phyloP scores from a whole-genome alignment of 2,329 filamentous ascomycete genomes.

The Colletotrichum siamense region DNA sequence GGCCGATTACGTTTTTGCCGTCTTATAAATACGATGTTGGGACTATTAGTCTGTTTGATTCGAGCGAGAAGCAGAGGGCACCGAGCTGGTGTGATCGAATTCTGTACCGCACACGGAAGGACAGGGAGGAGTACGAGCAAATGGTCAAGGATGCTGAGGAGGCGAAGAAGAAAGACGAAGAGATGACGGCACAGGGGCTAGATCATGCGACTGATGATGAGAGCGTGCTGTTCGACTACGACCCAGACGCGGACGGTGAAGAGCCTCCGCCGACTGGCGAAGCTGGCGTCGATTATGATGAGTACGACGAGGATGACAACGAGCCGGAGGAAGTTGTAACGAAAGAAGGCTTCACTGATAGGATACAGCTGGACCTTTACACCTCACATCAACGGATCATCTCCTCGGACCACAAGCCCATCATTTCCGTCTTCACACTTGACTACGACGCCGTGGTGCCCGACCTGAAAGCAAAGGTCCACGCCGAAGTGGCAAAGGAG shows the following conservation, averaged over 20 bases:
- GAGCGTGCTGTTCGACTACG: slow-evolving; percentile 86
- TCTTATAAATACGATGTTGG: slow-evolving; percentile 98
- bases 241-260: slow-evolving; percentile 77
- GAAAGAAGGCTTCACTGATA: slow-evolving; percentile 62
- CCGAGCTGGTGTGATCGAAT: slow-evolving; percentile 98
- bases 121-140: slow-evolving; percentile 70
- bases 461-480: slow-evolving; percentile 81
- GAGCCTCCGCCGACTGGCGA: slow-evolving; percentile 38
- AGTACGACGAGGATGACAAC: slow-evolving; percentile 55
- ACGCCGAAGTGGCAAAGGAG: slow-evolving; percentile 86
- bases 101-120: slow-evolving; percentile 78
- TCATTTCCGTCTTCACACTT: slow-evolving; percentile 82
- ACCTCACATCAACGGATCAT: slow-evolving; percentile 87
- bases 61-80: slow-evolving; percentile 89
- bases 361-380: slow-evolving; percentile 70
- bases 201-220: slow-evolving; percentile 79
- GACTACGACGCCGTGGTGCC: slow-evolving; percentile 88
- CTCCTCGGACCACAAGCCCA: slow-evolving; percentile 94
- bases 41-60: slow-evolving; percentile 91
- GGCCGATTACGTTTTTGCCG: slow-evolving; percentile 84
- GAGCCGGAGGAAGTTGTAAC: slow-evolving; percentile 56
- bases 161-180: slow-evolving; percentile 75
- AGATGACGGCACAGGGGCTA: slow-evolving; percentile 83
- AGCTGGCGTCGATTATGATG: slow-evolving; percentile 64
- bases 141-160: slow-evolving; percentile 69